phyloP scores from a whole-genome alignment of 2,329 filamentous ascomycete genomes.

The Cladosporium oxysporum region DNA sequence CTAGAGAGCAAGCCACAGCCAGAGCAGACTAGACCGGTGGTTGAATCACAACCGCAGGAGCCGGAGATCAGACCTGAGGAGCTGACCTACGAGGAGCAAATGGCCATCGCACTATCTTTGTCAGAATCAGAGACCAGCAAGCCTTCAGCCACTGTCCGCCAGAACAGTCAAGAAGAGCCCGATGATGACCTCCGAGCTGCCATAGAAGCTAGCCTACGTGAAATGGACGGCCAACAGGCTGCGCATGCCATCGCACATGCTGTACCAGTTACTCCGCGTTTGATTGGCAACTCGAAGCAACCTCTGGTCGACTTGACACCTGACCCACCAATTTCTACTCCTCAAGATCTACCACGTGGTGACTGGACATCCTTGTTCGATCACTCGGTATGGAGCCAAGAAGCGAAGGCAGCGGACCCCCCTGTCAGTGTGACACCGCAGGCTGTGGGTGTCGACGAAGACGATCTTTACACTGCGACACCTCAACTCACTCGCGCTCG shows the following conservation, averaged over 20 bases:
- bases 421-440: conserved; percentile 22
- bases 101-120: conserved; percentile 40
- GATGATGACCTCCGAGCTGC: conserved; percentile 36
- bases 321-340: conserved; percentile 24
- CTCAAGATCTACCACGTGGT: conserved; percentile 19
- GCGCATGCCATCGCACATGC: conserved; percentile 26
- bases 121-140: conserved; percentile 37
- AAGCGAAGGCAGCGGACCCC: conserved; percentile 20
- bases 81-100: conserved; percentile 40
- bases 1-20: conserved; percentile 28
- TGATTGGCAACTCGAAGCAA: conserved; percentile 20
- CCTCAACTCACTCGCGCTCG: conserved; percentile 37
- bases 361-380: conserved; percentile 29
- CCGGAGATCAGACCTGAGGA: conserved; percentile 27
- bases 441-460: conserved; percentile 26
- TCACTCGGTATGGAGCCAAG: conserved; percentile 21
- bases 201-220: conserved; percentile 38
- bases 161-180: conserved; percentile 27
- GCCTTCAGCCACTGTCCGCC: conserved; percentile 27
- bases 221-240: conserved; percentile 32
- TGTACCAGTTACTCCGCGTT: conserved; percentile 24
- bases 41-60: conserved; percentile 11
- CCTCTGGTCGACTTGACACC: conserved; percentile 33
- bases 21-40: conserved; percentile 22
- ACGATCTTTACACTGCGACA: conserved; percentile 38